Percentiles rank a stretch among this genome's conserved stretches.
These are phyloP conservation scores for Xylariaceae sp. DNA, from an alignment of 2,329 filamentous ascomycete species.

Conservation along the genomic window DNA sequence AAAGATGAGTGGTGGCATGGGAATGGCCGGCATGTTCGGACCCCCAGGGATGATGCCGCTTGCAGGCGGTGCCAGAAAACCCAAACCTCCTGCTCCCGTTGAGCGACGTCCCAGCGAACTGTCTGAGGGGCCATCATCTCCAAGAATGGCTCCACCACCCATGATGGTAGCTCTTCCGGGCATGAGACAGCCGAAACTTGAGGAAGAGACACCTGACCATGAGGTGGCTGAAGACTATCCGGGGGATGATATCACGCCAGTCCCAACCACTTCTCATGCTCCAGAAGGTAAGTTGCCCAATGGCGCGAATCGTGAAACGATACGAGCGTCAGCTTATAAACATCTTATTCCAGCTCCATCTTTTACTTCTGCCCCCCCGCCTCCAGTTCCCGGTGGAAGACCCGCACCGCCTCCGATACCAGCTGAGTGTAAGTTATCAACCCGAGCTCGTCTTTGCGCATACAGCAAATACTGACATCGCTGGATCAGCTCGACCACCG, in stretches of 20 bases:
- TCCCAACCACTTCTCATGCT: constrained; percentile 22
- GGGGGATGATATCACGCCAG: constrained; percentile 30
- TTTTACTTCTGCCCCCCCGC: constrained; percentile 31
- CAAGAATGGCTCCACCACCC: constrained; percentile 46
- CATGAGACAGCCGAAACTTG: constrained; percentile 58
- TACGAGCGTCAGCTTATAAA: constrained; percentile 18
- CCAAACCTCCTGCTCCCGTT: constrained; percentile 41
- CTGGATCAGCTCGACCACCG: constrained; percentile 56
- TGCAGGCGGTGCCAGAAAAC: constrained; percentile 52
- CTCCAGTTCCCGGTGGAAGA: constrained; percentile 47
- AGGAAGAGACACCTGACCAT: constrained; percentile 40
- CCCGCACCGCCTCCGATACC: constrained; percentile 57
- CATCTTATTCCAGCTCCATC: constrained; percentile 26
- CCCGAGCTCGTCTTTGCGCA: background rate
- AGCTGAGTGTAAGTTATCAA: constrained; percentile 53
- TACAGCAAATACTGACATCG: constrained; percentile 23
- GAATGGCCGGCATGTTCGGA: constrained; percentile 84
- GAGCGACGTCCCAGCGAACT: constrained; percentile 43
- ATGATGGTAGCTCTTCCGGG: constrained; percentile 67
- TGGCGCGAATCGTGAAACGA: constrained; percentile 13
- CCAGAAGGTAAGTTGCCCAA: constrained; percentile 25
- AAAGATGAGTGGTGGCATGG: constrained; percentile 95
- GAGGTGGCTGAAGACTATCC: constrained; percentile 46
- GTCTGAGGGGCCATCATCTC: constrained; percentile 38
- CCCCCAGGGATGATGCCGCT: constrained; percentile 64